A percentile compares a stretch with the other conserved stretches of the same genome.
phyloP scores from a whole-genome alignment of 192 early-diverging fungal genomes.

The Coemansia sp. region DNA sequence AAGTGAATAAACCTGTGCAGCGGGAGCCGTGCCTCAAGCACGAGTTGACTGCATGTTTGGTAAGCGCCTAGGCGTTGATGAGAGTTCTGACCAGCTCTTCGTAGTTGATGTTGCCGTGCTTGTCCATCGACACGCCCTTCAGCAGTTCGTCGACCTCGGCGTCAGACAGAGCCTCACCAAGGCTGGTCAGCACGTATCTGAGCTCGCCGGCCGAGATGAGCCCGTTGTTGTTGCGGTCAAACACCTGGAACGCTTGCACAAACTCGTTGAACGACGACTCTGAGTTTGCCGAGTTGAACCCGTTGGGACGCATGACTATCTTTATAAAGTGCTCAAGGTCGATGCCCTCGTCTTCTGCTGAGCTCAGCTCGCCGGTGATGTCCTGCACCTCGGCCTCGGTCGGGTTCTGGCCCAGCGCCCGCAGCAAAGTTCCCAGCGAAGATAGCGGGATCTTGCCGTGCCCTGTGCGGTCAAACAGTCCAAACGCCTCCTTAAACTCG shows the following conservation, averaged over 20 bases:
- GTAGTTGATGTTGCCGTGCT: conserved; percentile 80
- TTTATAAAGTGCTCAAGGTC: conserved; percentile 71
- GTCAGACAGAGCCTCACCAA: conserved; percentile 78
- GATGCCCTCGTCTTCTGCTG: conserved; percentile 50
- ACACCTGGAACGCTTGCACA: conserved; percentile 83
- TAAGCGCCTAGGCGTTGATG: conserved; percentile 24
- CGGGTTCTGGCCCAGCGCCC: conserved; percentile 78
- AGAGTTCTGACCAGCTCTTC: conserved; percentile 61
- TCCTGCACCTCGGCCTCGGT: conserved; percentile 73
- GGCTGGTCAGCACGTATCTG: conserved; percentile 77
- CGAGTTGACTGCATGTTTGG: background rate
- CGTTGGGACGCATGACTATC: conserved; percentile 69
- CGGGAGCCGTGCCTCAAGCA: background rate
- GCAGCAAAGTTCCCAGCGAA: conserved; percentile 71
- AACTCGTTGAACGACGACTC: conserved; percentile 72
- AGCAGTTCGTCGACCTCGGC: conserved; percentile 78
- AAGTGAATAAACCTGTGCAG: background rate
- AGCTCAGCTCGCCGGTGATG: conserved; percentile 54
- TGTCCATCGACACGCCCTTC: conserved; percentile 71
- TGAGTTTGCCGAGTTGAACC: conserved; percentile 63
- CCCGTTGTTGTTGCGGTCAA: conserved; percentile 79
- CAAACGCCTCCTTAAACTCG: conserved; percentile 79
- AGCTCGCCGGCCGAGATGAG: conserved; percentile 76
- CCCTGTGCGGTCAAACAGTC: conserved; percentile 76
- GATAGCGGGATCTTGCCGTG: conserved; percentile 64